These are phyloP conservation scores for Aegle marmelos DNA, from an alignment of 345 rosid species.

Conservation along the genomic window DNA sequence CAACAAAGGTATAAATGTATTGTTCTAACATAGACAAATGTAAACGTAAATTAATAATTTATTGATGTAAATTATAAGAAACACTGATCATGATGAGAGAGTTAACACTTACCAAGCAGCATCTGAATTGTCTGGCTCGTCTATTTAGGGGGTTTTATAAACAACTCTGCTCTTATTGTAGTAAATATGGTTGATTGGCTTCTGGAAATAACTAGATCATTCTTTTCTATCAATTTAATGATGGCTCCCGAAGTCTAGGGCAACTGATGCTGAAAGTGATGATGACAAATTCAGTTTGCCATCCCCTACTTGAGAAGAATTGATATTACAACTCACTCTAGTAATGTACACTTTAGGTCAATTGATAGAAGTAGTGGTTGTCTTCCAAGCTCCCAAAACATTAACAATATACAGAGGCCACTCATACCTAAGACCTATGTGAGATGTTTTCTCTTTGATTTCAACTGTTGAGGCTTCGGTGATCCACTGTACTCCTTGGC, in stretches of 20 bases:
- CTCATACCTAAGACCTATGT: constrained; percentile 74
- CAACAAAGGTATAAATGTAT: neutral
- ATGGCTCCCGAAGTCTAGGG: constrained; percentile 73
- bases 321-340: constrained; percentile 40
- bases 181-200: constrained; percentile 84
- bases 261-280: constrained; percentile 26
- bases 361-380: constrained; percentile 26
- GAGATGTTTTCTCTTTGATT: constrained; percentile 66
- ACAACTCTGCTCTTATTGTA: constrained; percentile 48
- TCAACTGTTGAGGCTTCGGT: constrained; percentile 55
- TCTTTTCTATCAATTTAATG: constrained; percentile 65
- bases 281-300: constrained; percentile 6
- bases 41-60: too few relatives aligned
- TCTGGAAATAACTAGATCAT: constrained; percentile 74
- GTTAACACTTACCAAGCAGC: constrained; percentile 55
- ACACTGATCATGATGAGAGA: neutral
- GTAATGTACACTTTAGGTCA: constrained; percentile 30
- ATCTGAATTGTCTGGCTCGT: constrained; percentile 69
- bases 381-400: constrained; percentile 87
- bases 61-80: too few relatives aligned
- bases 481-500: constrained; percentile 63
- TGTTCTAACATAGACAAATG: too few relatives aligned
- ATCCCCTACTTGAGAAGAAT: constrained; percentile 23
- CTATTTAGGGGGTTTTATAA: constrained; percentile 56
- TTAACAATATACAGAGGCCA: constrained; percentile 84